Conservation (phyloP, 257 asterid genomes). For the Echites panduratus region DNA sequence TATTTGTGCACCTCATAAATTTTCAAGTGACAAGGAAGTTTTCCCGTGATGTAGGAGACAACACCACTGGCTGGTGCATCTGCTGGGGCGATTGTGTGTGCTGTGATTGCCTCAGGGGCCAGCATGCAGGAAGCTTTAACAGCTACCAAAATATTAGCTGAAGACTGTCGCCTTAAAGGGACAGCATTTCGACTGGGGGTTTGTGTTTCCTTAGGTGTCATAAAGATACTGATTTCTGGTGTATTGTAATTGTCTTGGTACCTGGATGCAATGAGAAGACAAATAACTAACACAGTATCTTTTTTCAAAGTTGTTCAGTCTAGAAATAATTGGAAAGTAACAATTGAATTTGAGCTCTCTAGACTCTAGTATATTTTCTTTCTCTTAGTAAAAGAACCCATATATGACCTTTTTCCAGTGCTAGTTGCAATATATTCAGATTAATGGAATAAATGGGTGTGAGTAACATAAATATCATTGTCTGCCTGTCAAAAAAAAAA, state of each 20-base stretch:
- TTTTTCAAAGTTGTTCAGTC: neutral
- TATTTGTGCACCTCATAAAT: neutral
- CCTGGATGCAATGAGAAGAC: neutral
- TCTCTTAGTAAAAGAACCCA: neutral
- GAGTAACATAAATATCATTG: neutral
- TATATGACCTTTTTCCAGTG: neutral
- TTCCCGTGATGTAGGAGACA: slow-evolving; percentile 50
- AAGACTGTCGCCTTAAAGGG: slow-evolving; percentile 84
- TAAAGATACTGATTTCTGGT: neutral
- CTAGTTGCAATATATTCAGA: neutral
- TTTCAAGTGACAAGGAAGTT: neutral
- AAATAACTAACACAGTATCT: neutral
- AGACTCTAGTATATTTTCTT: neutral
- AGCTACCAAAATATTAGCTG: slow-evolving; percentile 83
- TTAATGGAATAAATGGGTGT: neutral
- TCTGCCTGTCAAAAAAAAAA: too few relatives aligned
- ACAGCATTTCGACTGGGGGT: slow-evolving; percentile 99
- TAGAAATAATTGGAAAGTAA: neutral
- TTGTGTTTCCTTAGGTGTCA: slow-evolving; percentile 13
- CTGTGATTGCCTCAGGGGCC: slow-evolving; percentile 86
- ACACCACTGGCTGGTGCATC: slow-evolving; percentile 99
- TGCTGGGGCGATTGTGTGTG: slow-evolving; percentile 97
- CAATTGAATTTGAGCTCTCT: neutral
- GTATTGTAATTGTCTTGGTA: neutral
- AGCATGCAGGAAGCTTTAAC: slow-evolving; percentile 75